Percentiles rank a stretch among this genome's conserved stretches.
phyloP scores from a whole-genome alignment of 306 rosid genomes.

The Trifolium subterraneum region DNA sequence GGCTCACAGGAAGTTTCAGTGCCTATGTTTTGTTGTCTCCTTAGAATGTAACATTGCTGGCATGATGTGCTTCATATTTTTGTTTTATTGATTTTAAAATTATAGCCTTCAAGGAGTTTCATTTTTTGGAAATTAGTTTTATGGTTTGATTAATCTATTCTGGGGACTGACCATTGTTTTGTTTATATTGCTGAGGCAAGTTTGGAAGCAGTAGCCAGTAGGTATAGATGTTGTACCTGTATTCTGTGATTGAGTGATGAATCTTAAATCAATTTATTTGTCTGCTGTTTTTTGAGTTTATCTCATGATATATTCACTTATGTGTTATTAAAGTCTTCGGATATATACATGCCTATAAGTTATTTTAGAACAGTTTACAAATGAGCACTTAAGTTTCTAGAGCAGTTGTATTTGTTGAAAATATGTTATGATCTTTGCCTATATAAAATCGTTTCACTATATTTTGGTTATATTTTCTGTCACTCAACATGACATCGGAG shows the following conservation, averaged over 20 bases:
- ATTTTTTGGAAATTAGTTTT: slow-evolving; percentile 28
- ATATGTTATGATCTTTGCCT: too few species aligned
- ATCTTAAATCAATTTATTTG: slow-evolving; percentile 27
- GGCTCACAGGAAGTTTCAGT: slow-evolving; percentile 38
- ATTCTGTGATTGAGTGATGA: slow-evolving; percentile 32
- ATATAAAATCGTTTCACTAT: too few species aligned
- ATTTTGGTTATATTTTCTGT: too few species aligned
- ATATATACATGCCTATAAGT: not conserved
- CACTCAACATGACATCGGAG: too few species aligned
- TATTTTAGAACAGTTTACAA: not conserved
- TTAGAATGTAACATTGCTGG: slow-evolving; percentile 39
- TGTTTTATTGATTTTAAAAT: slow-evolving; percentile 30
- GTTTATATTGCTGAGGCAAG: slow-evolving; percentile 24
- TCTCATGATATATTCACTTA: not conserved
- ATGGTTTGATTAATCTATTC: slow-evolving; percentile 30
- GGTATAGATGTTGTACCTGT: slow-evolving; percentile 34
- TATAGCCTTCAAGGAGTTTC: slow-evolving; percentile 31
- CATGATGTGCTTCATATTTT: slow-evolving; percentile 44
- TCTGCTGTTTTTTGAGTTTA: not conserved
- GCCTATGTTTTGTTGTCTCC: slow-evolving; percentile 40
- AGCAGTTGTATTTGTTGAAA: too few species aligned
- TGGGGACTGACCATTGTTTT: not conserved
- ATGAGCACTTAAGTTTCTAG: too few species aligned
- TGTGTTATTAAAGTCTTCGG: not conserved
- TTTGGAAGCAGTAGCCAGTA: slow-evolving; percentile 33